These are phyloP conservation scores for Sporothrix humicola DNA, from an alignment of 2,329 filamentous ascomycete genomes.

Conservation along the genomic window DNA sequence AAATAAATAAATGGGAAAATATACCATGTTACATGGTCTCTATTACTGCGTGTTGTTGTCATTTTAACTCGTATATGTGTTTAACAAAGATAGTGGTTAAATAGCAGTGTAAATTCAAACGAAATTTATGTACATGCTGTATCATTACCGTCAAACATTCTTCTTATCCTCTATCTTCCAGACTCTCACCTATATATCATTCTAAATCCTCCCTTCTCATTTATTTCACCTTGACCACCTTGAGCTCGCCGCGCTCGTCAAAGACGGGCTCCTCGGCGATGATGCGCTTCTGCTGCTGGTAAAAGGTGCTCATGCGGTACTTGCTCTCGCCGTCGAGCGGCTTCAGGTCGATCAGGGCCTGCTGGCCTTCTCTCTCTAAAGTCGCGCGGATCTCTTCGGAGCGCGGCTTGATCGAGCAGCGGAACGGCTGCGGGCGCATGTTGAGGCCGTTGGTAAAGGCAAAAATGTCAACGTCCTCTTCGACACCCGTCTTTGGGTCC, in stretches of 20 bases:
- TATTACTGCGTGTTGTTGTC: too few species aligned
- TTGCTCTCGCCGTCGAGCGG: slow-evolving; percentile 62
- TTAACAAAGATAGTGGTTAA: too few species aligned
- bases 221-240: slow-evolving; percentile 40
- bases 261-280: slow-evolving; percentile 41
- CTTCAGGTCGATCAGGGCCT: slow-evolving; percentile 58
- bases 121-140: background rate
- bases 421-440: slow-evolving; percentile 62
- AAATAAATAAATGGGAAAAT: too few species aligned
- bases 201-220: too few species aligned
- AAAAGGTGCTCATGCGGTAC: slow-evolving; percentile 62
- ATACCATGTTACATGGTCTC: too few species aligned
- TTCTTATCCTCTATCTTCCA: background rate
- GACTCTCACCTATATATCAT: background rate
- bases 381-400: slow-evolving; percentile 55
- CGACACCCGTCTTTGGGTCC: slow-evolving; percentile 45
- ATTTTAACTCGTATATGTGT: too few species aligned
- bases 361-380: slow-evolving; percentile 58
- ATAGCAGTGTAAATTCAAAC: too few species aligned
- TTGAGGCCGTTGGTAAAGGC: slow-evolving; percentile 59
- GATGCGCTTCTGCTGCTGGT: slow-evolving; percentile 45
- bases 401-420: slow-evolving; percentile 59
- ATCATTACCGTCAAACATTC: background rate
- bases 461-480: slow-evolving; percentile 62
- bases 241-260: slow-evolving; percentile 41